Evolutionary conservation across 306 rosid species (phyloP), one percentile per base, ranked within the genome.

Genomic region (Trifolium dubium): DNA sequence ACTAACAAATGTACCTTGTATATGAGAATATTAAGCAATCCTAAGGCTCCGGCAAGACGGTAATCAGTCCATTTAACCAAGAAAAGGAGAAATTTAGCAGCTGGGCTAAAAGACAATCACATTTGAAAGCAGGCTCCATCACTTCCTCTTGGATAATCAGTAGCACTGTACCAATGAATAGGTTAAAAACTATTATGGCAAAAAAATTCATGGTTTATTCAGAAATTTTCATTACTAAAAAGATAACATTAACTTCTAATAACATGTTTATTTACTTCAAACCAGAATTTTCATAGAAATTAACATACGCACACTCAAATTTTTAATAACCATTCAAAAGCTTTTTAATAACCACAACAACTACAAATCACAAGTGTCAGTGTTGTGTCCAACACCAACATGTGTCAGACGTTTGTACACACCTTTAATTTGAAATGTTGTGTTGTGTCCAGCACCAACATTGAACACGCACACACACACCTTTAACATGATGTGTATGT

Each of bases 11-110:
- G 74, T 30, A 93, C 98, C 92, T 84, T 88, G 71, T 89, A 93
- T 79, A 89, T 89, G 49, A 93, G 88, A 88, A 93, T 77, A 75
- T 97, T 82, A 39, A 93, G 92, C 86, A 93, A 84, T 55, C 98
- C 98, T 77, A 93, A 77, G 53, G 88, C 72, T 64, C 97, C 97
- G 9, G 96, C 97, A 47, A 90, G 92, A 81, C 86, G 82, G 79
- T 92, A 93, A 81, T 90, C 97, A 15, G 97, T 86, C 98, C 98
- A 90, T 70, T 86, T 93, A 80, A 93, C 88, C 56, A 93, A 83
- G 75, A 93, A 93, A 69, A 86, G 92, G 62, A 90, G 83, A 69
- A 93, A 86, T 40, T 89, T 89, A 0, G 97, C 96, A 10, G 86
- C 88, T 3, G 96, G 96, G 71, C 96, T 86, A 79, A 87, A 90